phyloP scores from a whole-genome alignment of 2,329 filamentous ascomycete species.

The Beauveria sp. region DNA sequence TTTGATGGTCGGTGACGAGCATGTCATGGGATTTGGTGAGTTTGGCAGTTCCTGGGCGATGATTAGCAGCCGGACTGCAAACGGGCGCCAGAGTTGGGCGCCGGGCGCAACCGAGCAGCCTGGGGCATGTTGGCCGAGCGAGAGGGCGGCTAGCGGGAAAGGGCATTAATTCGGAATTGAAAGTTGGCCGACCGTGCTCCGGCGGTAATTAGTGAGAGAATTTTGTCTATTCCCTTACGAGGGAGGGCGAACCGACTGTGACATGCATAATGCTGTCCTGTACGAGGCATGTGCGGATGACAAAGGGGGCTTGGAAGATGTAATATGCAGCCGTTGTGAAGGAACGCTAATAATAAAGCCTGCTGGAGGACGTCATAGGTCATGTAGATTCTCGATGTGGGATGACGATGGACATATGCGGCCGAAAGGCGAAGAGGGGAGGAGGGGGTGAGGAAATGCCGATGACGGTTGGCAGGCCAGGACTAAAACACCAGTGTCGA shows the following conservation, averaged over 20 bases:
- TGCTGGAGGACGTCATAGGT: background rate
- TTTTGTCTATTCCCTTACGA: background rate
- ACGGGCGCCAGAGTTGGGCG: background rate
- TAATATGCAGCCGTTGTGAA: background rate
- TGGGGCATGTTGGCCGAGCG: background rate
- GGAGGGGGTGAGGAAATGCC: background rate
- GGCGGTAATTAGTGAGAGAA: background rate
- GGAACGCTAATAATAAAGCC: background rate
- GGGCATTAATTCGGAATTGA: background rate
- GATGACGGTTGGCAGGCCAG: background rate
- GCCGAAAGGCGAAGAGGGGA: background rate
- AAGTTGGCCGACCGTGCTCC: background rate
- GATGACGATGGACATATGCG: background rate
- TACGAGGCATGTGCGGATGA: background rate
- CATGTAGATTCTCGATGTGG: background rate
- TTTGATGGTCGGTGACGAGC: background rate
- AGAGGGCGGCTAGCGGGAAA: background rate
- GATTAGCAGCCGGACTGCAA: background rate
- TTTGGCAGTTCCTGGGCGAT: background rate
- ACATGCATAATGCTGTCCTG: background rate
- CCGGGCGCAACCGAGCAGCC: background rate
- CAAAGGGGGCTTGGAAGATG: background rate
- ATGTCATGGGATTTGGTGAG: background rate
- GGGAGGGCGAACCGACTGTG: background rate
- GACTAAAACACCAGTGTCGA: too few species aligned